Base-by-base conservation (phyloP, 129 eudicot species). In the Gnaphalium uliginosum region DNA sequence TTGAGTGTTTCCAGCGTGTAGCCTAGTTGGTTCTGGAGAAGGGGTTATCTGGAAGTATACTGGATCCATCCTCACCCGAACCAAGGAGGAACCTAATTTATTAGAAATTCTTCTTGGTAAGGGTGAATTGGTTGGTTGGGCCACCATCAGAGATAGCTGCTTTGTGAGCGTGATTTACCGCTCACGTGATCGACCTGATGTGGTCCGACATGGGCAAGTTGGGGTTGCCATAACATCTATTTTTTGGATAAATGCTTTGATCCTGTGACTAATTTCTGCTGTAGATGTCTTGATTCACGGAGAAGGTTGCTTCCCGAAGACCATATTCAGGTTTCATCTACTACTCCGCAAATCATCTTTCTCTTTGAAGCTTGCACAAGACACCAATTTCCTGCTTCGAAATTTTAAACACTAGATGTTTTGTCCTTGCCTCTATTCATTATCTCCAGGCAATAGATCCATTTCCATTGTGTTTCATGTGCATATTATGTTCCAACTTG, bases 281-380 rank as follows among this genome's bases (percentile, higher is more conserved):
- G 77, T 87, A 94, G 98, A 82, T 94, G 97, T 87, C 96, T 88
- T 30, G 81, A 84, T 74, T 86, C 86, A 43, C 78, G 96, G 25
- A 94, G 77, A 79, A 76, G 56, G 39, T 81, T 94, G 81, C 96
- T 90, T 66, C 86, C 87, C 18, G 75, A 84, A 71, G 84, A 81
- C 79, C 93, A 94, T 83, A 85, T 90, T 82, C 96, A 94, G 98
- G 98, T 90, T 72, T 75, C 59, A n/a, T 35, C 50, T 27, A 50
- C n/a, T 19, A 46, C 61, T 19, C 26, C 26, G 0, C 21, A 18
- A 64, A 29, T 64, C 22, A 64, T 8, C 9, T 6, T 14, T 32
- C 19, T 15, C 37, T 7, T 18, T 39, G 3, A 1, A 39, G 46
- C 14, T 39, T 39, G 13, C 46, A 39, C 46, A 39, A 9, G 46